Evolutionary conservation across 2,329 filamentous ascomycete genomes (phyloP), one percentile per base, ranked within the genome.

Genomic region (Penicillium sp.): DNA sequence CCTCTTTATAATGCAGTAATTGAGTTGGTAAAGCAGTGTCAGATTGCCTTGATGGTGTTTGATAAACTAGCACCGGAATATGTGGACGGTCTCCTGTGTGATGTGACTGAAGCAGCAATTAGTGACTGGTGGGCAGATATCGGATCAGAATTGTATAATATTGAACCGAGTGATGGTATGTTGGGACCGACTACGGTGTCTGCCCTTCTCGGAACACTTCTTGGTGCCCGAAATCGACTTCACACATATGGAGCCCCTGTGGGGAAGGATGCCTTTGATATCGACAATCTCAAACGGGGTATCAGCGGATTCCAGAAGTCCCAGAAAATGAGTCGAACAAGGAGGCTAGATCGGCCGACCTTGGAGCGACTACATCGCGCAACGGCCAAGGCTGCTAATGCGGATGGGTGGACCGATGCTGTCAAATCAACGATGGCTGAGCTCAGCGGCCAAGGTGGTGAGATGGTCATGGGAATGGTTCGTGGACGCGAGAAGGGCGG

Each of bases 41-140:
- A 99, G 73, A 86, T 91, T 33, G 92, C 95, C 0, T 78, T 99
- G 57, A 88, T 90, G 69, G 80, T 97, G 58, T 99, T 97, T 74
- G 90, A 89, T 53, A 91, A 93, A 71, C 79, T 98, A 6, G 88
- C 90, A n/a, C 84, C 88, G 29, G 90, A 93, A 63, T 98, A 96
- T 71, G 90, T 91, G 8, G 95, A 99, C 68, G 95, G 95, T 0
- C 77, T 97, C 24, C 83, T 99, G 3, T 99, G 95, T 72, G 95
- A 99, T 76, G 82, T 95, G 44, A 98, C 95, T 0, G 95, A 99
- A 73, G 88, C 84, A 60, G 91, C 93, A 1, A 86, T 98, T 66
- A 89, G 88, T 60, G 90, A 97, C 72, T 99, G 95, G 95, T 98
- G 95, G 95, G 88, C 90, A 1, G 91, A 96, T 68, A 89, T 97